Base-by-base conservation (phyloP, 139 green algal species). In the Pycnococcus provasolii region DNA sequence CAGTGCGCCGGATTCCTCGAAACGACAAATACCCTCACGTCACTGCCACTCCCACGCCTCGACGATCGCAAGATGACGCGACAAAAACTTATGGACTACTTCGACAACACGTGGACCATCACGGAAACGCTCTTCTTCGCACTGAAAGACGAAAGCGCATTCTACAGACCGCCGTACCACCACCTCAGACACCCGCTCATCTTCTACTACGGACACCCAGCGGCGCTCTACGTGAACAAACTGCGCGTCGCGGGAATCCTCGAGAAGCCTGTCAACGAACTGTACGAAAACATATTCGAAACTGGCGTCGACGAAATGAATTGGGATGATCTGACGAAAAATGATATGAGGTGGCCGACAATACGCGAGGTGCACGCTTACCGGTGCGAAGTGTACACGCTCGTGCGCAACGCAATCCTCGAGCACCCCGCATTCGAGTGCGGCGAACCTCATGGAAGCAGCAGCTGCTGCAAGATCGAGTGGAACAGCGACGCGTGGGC, bases 231-330 rank as follows among this genome's bases (percentile, higher is more conserved):
- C 55, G 58, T 88, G 6, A 91, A 91, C 78, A 91, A 92, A 79
- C 84, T 91, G 53, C 78, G 85, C 11, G 86, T 92, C 9, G 86
- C 81, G 26, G 86, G 86, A 2, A 65, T 90, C 41, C 72, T 90
- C 55, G 64, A 77, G 0, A 73, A 81, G 8, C 73, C 73, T 1
- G 70, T 92, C 45, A 77, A 92, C 75, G 51, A 62, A 7, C 9
- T 77, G 52, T 77, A 78, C 47, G 78, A 83, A 57, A 46, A 71
- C 39, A 67, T 83, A n/a, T 80, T 88, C 53, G 86, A 92, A 70
- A 84, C 81, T 7, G 86, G 86, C 39, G 86, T 92, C 64, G 86
- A 92, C 57, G 86, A 92, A 80, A 89, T 92, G 86, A 79, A 62
- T 15, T 89, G 83, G 85, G 86, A 92, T 60, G 86, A 92, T 76